These are phyloP conservation scores for Neonectria magnoliae DNA, from an alignment of 2,329 filamentous ascomycete genomes.

Conservation along the genomic window DNA sequence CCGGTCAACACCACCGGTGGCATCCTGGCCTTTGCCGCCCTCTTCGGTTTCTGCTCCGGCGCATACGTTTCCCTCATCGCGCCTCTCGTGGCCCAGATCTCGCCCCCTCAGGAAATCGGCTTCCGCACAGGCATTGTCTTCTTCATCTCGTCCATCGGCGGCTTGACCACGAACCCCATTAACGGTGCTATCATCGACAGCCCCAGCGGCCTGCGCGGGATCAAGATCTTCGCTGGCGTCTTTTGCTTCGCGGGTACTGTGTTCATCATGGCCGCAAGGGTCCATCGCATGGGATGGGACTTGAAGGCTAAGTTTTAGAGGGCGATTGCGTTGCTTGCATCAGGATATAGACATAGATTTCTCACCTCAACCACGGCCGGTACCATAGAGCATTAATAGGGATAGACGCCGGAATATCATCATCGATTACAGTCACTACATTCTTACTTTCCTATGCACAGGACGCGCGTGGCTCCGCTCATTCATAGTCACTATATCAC, in stretches of 20 bases:
- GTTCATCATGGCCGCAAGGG: constrained; percentile 29
- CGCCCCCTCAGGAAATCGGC: constrained; percentile 41
- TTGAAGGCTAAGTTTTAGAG: constrained; percentile 4
- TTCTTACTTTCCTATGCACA: not conserved
- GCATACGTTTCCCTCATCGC: constrained; percentile 54
- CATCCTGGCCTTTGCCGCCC: constrained; percentile 51
- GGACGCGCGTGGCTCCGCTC: not conserved
- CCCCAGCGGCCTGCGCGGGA: constrained; percentile 44
- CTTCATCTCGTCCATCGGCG: constrained; percentile 63
- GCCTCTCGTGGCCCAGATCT: constrained; percentile 54
- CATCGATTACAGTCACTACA: not conserved
- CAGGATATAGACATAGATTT: not conserved
- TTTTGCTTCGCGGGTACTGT: constrained; percentile 34
- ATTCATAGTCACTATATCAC: not conserved
- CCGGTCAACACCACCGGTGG: constrained; percentile 43
- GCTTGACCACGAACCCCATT: constrained; percentile 67
- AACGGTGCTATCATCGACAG: constrained; percentile 56
- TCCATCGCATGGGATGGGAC: constrained; percentile 18
- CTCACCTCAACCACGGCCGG: not conserved
- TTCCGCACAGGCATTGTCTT: constrained; percentile 55
- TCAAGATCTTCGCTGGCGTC: constrained; percentile 49
- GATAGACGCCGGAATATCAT: not conserved
- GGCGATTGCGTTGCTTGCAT: not conserved
- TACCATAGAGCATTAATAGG: not conserved
- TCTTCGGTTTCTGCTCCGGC: constrained; percentile 56